A percentile compares a stretch with the other conserved stretches of the same genome.
Evolutionary conservation across 2,329 filamentous ascomycete species (phyloP).

Genomic region (Penicillium capsulatum): DNA sequence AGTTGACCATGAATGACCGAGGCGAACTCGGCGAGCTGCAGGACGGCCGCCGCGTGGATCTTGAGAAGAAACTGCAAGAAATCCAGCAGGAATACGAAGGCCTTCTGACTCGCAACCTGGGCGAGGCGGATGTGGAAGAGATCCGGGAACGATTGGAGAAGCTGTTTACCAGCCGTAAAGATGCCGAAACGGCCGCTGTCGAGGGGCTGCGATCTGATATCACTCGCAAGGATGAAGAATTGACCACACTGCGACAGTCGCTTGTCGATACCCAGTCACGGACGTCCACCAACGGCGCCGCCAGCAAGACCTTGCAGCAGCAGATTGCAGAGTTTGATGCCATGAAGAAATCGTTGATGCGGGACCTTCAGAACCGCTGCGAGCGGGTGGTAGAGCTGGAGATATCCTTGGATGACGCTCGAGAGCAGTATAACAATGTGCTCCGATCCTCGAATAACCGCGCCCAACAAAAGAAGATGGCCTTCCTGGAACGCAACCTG

Average conservation of each 20-base stretch:
- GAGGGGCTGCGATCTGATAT: slow-evolving; percentile 75
- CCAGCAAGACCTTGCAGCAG: slow-evolving; percentile 82
- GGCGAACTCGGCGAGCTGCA: slow-evolving; percentile 59
- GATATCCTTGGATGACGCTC: slow-evolving; percentile 93
- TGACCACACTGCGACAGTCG: slow-evolving; percentile 71
- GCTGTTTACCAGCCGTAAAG: slow-evolving; percentile 70
- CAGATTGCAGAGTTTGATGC: slow-evolving; percentile 98
- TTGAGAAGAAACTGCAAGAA: slow-evolving; percentile 69
- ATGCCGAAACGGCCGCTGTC: slow-evolving; percentile 66
- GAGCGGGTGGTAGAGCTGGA: slow-evolving; percentile 97
- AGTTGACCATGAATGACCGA: slow-evolving; percentile 74
- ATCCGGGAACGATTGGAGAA: slow-evolving; percentile 75
- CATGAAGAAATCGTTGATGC: slow-evolving; percentile 99
- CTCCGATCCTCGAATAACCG: slow-evolving; percentile 94
- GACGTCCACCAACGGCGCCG: slow-evolving; percentile 56
- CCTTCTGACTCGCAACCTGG: slow-evolving; percentile 72
- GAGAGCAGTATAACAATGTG: slow-evolving; percentile 99
- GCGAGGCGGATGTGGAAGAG: slow-evolving; percentile 74
- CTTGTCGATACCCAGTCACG: slow-evolving; percentile 64
- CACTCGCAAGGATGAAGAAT: slow-evolving; percentile 72
- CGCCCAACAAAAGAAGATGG: slow-evolving; percentile 99
- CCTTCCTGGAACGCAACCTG: slow-evolving; percentile 94
- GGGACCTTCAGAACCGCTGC: slow-evolving; percentile 95
- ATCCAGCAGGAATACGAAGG: slow-evolving; percentile 82
- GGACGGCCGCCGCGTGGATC: slow-evolving; percentile 64